Conservation (phyloP, 805 yeast genomes). For the Wickerhamomyces bisporus region DNA sequence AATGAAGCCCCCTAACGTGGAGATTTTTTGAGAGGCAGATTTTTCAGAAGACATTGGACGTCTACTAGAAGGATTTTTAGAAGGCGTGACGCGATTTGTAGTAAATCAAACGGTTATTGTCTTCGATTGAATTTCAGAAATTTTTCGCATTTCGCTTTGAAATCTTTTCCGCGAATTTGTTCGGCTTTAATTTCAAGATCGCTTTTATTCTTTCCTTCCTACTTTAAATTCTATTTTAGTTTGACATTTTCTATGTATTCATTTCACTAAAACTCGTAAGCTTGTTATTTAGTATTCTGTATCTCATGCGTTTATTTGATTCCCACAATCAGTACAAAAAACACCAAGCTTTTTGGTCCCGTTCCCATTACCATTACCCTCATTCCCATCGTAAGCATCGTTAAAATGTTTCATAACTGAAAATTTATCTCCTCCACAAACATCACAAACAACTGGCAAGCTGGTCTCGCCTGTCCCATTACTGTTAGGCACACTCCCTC, state of each 20-base stretch:
- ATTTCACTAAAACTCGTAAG: no score
- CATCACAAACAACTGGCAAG: slow-evolving; percentile 13
- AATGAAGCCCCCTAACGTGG: slow-evolving; percentile 71
- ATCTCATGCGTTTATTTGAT: slow-evolving; percentile 16
- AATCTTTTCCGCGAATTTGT: no score
- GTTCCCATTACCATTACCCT: not conserved
- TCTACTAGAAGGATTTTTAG: no score
- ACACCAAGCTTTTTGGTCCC: slow-evolving; percentile 9
- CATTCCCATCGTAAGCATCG: not conserved
- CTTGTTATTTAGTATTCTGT: no score
- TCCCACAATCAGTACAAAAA: slow-evolving; percentile 25
- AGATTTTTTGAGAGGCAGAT: slow-evolving; percentile 52
- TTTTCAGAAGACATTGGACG: slow-evolving; percentile 10
- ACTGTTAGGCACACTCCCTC: not conserved
- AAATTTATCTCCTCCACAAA: slow-evolving; percentile 24
- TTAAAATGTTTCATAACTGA: slow-evolving; percentile 6
- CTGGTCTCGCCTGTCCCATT: not conserved
- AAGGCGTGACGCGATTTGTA: no score
- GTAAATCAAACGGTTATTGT: no score
- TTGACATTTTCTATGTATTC: no score
- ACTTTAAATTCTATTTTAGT: no score
- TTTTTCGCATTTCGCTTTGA: no score
- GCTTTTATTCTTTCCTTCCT: no score
- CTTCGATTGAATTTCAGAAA: no score
- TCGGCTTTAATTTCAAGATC: no score